phyloP scores from a whole-genome alignment of 257 asterid genomes.

The Fraxinus anomala region DNA sequence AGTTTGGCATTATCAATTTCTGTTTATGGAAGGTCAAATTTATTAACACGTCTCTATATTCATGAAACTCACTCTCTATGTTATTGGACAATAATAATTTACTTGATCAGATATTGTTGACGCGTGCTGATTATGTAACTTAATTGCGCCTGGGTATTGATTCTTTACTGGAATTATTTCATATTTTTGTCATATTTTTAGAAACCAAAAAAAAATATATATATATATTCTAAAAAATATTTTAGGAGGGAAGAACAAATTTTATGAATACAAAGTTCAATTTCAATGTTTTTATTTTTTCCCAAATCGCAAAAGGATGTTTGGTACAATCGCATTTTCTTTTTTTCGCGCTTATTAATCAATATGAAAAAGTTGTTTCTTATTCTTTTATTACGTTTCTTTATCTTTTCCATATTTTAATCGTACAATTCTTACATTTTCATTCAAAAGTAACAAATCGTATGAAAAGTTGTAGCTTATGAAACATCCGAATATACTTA shows the following conservation, averaged over 20 bases:
- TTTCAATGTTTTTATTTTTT: neutral
- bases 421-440: too few species aligned
- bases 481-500: too few species aligned
- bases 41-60: neutral
- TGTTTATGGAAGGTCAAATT: conserved; percentile 23
- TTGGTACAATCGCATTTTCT: neutral
- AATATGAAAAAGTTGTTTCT: too few species aligned
- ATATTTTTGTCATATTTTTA: conserved; percentile 6
- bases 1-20: conserved; percentile 44
- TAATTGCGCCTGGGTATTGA: conserved; percentile 25
- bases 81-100: conserved; percentile 17
- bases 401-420: too few species aligned
- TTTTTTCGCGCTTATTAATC: neutral
- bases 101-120: conserved; percentile 23
- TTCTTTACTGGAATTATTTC: conserved; percentile 7
- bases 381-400: too few species aligned
- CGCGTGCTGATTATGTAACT: neutral
- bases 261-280: neutral
- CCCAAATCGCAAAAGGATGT: neutral
- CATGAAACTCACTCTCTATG: conserved; percentile 15
- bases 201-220: conserved; percentile 2
- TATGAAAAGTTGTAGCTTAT: too few species aligned
- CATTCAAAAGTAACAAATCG: too few species aligned
- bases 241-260: conserved; percentile 49
- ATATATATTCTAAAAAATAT: conserved; percentile 28